These are phyloP conservation scores for Primulina eburnea DNA, from an alignment of 257 asterid species.

Conservation along the genomic window DNA sequence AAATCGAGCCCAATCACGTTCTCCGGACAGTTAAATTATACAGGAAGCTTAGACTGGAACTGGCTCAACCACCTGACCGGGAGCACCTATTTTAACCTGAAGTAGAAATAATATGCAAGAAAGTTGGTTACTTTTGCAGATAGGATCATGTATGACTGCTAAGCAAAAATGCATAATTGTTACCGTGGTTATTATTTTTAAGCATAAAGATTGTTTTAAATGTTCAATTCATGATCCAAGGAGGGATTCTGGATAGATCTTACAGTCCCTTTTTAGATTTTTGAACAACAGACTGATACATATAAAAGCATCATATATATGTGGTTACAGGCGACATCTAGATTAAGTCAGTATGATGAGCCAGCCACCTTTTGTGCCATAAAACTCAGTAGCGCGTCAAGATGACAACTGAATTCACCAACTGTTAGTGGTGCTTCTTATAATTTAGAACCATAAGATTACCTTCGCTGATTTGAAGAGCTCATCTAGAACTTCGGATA, in stretches of 20 bases:
- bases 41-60: neutral
- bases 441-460: slow-evolving; percentile 14
- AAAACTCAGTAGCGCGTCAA: slow-evolving; percentile 6
- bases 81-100: neutral
- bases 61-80: neutral
- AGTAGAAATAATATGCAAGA: neutral
- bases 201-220: neutral
- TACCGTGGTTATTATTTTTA: too few relatives aligned
- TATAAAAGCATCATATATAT: neutral
- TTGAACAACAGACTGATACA: neutral
- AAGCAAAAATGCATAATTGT: too few relatives aligned
- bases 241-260: neutral
- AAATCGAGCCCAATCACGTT: neutral
- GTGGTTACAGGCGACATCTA: neutral
- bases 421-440: neutral
- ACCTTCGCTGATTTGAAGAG: slow-evolving; percentile 91
- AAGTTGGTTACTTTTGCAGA: neutral
- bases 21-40: neutral
- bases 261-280: neutral
- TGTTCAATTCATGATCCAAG: neutral
- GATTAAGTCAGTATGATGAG: slow-evolving; percentile 5
- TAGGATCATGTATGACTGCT: neutral
- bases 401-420: neutral
- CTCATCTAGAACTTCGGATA: slow-evolving; percentile 91
- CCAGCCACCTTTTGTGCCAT: slow-evolving; percentile 6